These are phyloP conservation scores for Myxozyma sirexii DNA, from an alignment of 805 yeast genomes.

Conservation along the genomic window DNA sequence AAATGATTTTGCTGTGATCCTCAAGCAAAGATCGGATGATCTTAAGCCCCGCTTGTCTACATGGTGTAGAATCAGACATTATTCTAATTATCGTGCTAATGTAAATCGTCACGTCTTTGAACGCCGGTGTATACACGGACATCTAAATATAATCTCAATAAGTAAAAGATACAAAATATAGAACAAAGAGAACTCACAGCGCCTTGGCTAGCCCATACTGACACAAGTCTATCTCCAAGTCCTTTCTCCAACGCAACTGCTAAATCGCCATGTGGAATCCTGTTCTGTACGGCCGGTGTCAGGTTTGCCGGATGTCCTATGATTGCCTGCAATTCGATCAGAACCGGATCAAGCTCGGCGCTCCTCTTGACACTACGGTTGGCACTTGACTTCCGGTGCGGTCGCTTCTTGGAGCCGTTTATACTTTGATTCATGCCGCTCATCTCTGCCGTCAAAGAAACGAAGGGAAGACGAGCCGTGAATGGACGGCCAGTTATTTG, in stretches of 20 bases:
- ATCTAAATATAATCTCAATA: neutral
- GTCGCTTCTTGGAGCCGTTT: neutral
- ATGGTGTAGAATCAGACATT: neutral
- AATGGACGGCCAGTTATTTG: no score
- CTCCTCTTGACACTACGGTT: slow-evolving; percentile 4
- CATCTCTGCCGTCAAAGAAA: neutral
- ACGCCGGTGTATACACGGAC: slow-evolving; percentile 14
- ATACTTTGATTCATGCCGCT: neutral
- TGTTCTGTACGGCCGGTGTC: neutral
- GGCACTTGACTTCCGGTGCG: neutral
- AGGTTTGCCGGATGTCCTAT: slow-evolving; percentile 5
- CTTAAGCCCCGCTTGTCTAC: neutral
- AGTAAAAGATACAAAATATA: neutral
- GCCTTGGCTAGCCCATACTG: slow-evolving; percentile 22
- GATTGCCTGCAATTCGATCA: neutral
- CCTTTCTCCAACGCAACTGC: slow-evolving; percentile 14
- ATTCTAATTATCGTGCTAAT: slow-evolving; percentile 1
- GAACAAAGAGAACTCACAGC: slow-evolving; percentile 7
- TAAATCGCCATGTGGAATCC: neutral
- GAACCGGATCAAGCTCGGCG: slow-evolving; percentile 8
- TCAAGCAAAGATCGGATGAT: slow-evolving; percentile 58
- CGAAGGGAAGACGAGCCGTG: neutral
- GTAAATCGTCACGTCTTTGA: slow-evolving; percentile 9
- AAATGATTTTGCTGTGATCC: slow-evolving; percentile 62
- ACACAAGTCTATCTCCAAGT: slow-evolving; percentile 16